These are phyloP conservation scores for Neurospora tetraspora DNA, from an alignment of 495 filamentous ascomycete genomes.

Conservation along the genomic window DNA sequence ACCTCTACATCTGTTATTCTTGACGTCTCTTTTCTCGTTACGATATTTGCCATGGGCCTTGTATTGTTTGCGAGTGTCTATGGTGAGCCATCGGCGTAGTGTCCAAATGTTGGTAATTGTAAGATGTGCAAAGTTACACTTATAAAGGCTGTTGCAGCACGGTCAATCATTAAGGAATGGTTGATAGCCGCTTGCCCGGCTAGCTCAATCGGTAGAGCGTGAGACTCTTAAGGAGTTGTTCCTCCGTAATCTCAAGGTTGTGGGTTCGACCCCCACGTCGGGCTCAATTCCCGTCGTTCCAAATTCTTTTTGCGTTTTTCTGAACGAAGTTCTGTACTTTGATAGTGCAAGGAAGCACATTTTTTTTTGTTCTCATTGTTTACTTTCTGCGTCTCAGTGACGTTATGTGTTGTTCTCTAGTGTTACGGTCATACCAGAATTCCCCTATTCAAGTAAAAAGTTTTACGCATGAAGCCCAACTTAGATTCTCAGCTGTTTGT, in stretches of 20 bases:
- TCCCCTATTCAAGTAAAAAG: too few relatives aligned
- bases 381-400: too few relatives aligned
- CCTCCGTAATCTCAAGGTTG: background rate
- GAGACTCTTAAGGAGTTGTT: slow-evolving; percentile 50
- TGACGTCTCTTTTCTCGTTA: background rate
- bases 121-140: accelerated
- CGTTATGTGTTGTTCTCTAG: too few relatives aligned
- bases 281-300: background rate
- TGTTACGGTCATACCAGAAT: background rate
- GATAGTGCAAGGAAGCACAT: background rate
- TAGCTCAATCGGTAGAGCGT: slow-evolving; percentile 71
- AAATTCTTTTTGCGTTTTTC: background rate
- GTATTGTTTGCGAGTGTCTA: background rate
- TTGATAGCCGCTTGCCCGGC: slow-evolving; percentile 17
- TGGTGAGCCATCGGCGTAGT: background rate
- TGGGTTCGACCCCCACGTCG: background rate
- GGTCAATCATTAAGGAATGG: background rate
- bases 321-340: background rate
- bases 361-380: background rate
- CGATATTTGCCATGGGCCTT: background rate
- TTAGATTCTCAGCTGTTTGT: too few relatives aligned
- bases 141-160: background rate
- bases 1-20: background rate
- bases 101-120: background rate
- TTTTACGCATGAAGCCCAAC: too few relatives aligned